Base-by-base conservation (phyloP, 2,329 filamentous ascomycete genomes). In the Lecanicillium sp. region DNA sequence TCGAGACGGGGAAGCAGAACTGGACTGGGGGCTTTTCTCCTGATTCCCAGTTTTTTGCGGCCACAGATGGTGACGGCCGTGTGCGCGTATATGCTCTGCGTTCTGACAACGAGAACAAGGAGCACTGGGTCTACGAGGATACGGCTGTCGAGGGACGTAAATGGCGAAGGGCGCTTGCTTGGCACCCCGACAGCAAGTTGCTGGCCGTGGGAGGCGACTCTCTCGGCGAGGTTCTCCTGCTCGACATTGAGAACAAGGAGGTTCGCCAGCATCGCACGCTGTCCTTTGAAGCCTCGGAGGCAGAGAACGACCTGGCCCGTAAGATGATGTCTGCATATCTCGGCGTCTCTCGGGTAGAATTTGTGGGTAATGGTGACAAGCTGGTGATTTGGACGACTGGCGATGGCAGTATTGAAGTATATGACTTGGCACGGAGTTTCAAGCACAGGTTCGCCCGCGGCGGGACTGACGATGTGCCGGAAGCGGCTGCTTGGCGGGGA, bases 361-460 rank as follows among this genome's bases (percentile, higher is more conserved):
- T 38, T 28, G 22, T 37, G 12, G 40, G 35, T 11, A n/a, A 25
- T 4, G 36, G 40, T 2, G 10, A 30, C 4, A 39, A 42, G 31
- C 7, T 42, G 17, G 30, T 15, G 5, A 15, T 27, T 6, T 32
- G 20, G 18, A 38, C 19, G 4, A 10, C 22, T 5, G 33, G 37
- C 7, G 42, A 44, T 12, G 15, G 30, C 17, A 44, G 42, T 25
- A 25, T 30, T 14, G 42, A 44, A 18, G 37, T 44, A 8, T 32
- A 29, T 15, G 42, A 44, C 17, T 4, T 44, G 2, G n/a, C 12
- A 3, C 13, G 17, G 13, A 18, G 38, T 18, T 8, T 38, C 8
- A 44, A 44, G 20, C 41, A 38, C 37, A 32, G 42, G 15, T 44
- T 44, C 27, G 37, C 33, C 6, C 19, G 42, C 10, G 42, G 38